Conservation (phyloP, 192 early-diverging fungal species). For the Physocladia obscura region DNA sequence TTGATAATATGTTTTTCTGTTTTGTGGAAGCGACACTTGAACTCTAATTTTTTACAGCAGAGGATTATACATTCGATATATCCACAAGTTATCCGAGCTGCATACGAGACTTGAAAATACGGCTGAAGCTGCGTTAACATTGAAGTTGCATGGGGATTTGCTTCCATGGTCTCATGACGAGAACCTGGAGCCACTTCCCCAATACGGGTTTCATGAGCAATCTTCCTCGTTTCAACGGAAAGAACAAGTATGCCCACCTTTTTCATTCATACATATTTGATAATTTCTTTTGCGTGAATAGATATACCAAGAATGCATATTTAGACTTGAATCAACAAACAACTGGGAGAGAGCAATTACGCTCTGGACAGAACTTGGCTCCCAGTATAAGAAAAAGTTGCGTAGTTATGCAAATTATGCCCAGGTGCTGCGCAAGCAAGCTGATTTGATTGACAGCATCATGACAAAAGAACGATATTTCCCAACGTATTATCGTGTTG, state of each 20-base stretch:
- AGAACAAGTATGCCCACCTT: constrained; percentile 50
- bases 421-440: constrained; percentile 56
- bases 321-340: constrained; percentile 60
- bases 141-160: constrained; percentile 68
- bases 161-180: constrained; percentile 61
- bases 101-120: constrained; percentile 56
- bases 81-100: constrained; percentile 59
- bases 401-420: constrained; percentile 55
- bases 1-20: no score
- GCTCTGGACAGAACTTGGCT: constrained; percentile 60
- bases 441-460: constrained; percentile 50
- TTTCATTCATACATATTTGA: no score
- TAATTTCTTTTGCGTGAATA: no score
- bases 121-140: constrained; percentile 67
- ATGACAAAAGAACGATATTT: constrained; percentile 41
- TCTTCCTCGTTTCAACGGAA: constrained; percentile 63
- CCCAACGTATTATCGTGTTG: constrained; percentile 70
- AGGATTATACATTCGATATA: constrained; percentile 68
- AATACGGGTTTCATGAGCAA: constrained; percentile 48
- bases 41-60: neutral
- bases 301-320: constrained; percentile 58
- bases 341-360: constrained; percentile 75
- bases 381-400: constrained; percentile 57
- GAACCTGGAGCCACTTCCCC: constrained; percentile 46
- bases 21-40: no score